Base-by-base conservation (phyloP, 176 grass and related monocot genomes). In the Coix lacrymajobi region DNA sequence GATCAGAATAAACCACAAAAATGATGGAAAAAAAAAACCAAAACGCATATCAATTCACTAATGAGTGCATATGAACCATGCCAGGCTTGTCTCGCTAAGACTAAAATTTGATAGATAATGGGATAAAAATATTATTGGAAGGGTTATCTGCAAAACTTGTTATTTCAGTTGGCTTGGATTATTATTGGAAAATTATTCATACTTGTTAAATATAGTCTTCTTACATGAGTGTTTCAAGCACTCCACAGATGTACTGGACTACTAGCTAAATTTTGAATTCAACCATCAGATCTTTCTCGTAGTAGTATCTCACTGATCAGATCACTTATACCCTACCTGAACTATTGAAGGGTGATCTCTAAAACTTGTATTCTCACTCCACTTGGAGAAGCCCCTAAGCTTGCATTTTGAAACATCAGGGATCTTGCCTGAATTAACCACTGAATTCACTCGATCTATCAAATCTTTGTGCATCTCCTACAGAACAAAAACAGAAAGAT, bases 401-500 rank as follows among this genome's bases (percentile, higher is more conserved):
- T 71, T 60, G 32, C 6, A 81, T 40, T 43, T 40, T 65, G 68
- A 40, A 67, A 69, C 73, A 13, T 88, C 83, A 2, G 89, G 84
- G 25, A 94, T 63, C 71, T 84, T 93, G 22, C 89, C 91, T 32
- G 71, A 79, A 39, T 48, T 75, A 28, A 46, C 80, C 9, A 78
- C 91, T 14, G 62, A 79, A 74, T 88, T 77, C 6, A 94, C 85
- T 1, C 61, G 81, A 70, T 62, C 49, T 78, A 61, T 75, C 85
- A 97, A 73, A 46, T 84, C 87, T 75, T 72, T 80, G n/a, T 91
- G 87, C 45, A 94, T 51, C 24, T 90, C 84, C 94, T 97, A 66
- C 6, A 81, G 71, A 65, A 24, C 20, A 71, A 76, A 81, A 76
- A 49, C 29, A 30, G 70, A 57, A 58, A 84, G 8, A 26, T 11